These are phyloP conservation scores for Oidiodendron maius DNA, from an alignment of 495 filamentous ascomycete species.

Conservation along the genomic window DNA sequence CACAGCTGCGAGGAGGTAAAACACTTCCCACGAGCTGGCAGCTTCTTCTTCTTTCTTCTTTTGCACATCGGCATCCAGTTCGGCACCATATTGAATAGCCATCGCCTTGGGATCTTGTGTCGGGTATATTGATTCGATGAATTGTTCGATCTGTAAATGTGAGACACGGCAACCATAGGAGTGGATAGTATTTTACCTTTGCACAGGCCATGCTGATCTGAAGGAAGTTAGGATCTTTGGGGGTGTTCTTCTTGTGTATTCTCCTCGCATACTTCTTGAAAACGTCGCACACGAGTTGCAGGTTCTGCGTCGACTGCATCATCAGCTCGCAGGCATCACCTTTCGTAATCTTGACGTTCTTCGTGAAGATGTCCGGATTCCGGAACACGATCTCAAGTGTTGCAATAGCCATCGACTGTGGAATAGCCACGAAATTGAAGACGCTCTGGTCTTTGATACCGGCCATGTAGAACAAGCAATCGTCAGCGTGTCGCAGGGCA, in stretches of 20 bases:
- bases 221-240: conserved; percentile 87
- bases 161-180: not conserved
- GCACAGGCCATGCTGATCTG: conserved; percentile 88
- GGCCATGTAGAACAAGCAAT: conserved; percentile 96
- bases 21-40: conserved; percentile 50
- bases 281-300: conserved; percentile 68
- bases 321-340: conserved; percentile 88
- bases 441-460: conserved; percentile 93
- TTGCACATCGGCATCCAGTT: conserved; percentile 27
- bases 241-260: conserved; percentile 93
- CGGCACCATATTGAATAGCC: conserved; percentile 23
- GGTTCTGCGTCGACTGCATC: conserved; percentile 86
- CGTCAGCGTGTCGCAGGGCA: conserved; percentile 78
- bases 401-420: conserved; percentile 97
- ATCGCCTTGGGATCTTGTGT: conserved; percentile 47
- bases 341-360: conserved; percentile 94
- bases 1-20: conserved; percentile 58
- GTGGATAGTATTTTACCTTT: conserved; percentile 49
- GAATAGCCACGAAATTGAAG: conserved; percentile 99
- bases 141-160: conserved; percentile 77
- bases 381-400: conserved; percentile 88
- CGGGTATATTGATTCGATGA: conserved; percentile 93
- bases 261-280: conserved; percentile 70
- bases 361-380: conserved; percentile 81
- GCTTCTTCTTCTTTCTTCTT: conserved; percentile 35